Conservation (phyloP, 23 red algal genomes). For the Gracilaria gracilis region DNA sequence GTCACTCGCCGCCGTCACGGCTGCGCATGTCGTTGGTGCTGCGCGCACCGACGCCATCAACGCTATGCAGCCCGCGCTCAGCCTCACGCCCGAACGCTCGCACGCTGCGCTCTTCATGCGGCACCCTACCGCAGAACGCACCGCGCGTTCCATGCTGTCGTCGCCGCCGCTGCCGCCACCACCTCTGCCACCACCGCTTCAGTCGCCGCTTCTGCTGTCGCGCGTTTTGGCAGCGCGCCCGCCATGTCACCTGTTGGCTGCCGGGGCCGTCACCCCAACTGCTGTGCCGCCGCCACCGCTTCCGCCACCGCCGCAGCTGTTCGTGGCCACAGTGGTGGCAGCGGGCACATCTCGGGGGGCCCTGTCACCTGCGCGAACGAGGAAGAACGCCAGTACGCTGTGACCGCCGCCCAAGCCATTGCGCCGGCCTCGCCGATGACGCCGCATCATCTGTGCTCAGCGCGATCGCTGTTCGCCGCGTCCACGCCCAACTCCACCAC, state of each 20-base stretch:
- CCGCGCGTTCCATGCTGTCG: constrained; percentile 17
- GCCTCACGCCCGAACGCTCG: constrained; percentile 41
- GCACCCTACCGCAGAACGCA: neutral
- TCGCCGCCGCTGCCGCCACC: neutral
- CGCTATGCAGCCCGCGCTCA: constrained; percentile 33
- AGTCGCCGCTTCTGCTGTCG: too few species aligned
- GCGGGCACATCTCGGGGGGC: neutral
- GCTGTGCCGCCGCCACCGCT: neutral
- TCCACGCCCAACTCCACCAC: neutral
- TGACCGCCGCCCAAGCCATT: neutral
- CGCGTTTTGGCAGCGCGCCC: neutral
- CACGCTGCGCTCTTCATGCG: neutral
- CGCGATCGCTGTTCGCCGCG: neutral
- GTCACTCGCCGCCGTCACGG: too few species aligned
- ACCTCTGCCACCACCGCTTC: neutral
- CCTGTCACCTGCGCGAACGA: neutral
- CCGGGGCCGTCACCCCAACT: constrained; percentile 39
- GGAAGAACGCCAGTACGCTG: neutral
- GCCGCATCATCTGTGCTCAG: constrained; percentile 16
- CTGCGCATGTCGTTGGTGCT: constrained; percentile 46
- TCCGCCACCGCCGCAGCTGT: neutral
- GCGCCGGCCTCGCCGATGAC: constrained; percentile 48
- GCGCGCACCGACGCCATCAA: constrained; percentile 14
- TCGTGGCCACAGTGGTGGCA: too few species aligned
- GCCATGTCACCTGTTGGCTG: constrained; percentile 3